A percentile compares a stretch with the other conserved stretches of the same genome.
phyloP scores from a whole-genome alignment of 495 filamentous ascomycete genomes.

The Margaritispora aquatica region DNA sequence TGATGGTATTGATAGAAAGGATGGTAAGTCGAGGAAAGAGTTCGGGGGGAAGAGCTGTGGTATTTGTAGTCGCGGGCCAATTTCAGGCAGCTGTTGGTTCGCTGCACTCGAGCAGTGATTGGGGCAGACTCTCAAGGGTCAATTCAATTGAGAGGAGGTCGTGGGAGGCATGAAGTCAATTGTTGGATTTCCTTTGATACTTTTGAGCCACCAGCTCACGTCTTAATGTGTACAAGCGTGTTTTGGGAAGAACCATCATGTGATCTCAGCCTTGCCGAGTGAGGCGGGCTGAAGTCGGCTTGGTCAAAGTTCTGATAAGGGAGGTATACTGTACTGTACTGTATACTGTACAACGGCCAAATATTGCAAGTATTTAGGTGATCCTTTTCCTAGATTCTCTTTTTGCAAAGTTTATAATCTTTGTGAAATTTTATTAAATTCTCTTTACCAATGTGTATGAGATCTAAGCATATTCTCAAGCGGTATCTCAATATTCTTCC shows the following conservation, averaged over 20 bases:
- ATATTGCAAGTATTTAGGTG: no score
- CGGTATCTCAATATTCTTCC: no score
- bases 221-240: not conserved
- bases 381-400: no score
- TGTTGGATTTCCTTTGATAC: not conserved
- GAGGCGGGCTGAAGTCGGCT: no score
- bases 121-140: not conserved
- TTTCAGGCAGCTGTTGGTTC: not conserved
- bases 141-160: not conserved
- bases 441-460: no score
- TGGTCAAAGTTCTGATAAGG: no score
- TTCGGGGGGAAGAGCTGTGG: not conserved
- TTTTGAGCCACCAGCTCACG: not conserved
- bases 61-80: not conserved
- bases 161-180: not conserved
- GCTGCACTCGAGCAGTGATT: not conserved
- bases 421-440: no score
- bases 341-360: no score
- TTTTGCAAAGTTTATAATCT: no score
- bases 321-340: no score
- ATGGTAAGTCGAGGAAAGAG: not conserved
- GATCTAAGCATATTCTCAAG: no score
- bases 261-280: not conserved
- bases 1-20: conserved; percentile 10
- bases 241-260: not conserved